Evolutionary conservation across 331 rosid genomes (phyloP).

Genomic region (Spiraea crenata): DNA sequence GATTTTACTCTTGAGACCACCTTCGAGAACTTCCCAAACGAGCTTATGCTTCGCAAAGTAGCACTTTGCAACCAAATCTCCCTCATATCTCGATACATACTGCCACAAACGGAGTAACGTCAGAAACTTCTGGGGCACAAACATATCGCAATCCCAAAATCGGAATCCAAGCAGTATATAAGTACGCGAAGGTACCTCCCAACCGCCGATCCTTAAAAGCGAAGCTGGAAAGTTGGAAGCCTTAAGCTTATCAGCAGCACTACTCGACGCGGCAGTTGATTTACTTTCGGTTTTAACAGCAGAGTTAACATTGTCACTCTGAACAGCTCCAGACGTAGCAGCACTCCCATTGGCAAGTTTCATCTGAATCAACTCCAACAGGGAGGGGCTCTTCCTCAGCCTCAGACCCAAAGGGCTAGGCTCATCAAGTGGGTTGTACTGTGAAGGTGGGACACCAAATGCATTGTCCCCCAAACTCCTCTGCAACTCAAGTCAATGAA

Average conservation of each 20-base stretch:
- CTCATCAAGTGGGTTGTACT: conserved; percentile 76
- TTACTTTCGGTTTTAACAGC: conserved; percentile 40
- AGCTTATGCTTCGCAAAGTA: conserved; percentile 96
- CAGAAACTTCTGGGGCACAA: conserved; percentile 3
- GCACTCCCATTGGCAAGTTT: conserved; percentile 64
- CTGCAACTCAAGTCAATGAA: conserved; percentile 30
- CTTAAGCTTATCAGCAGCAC: conserved; percentile 70
- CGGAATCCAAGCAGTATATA: neutral
- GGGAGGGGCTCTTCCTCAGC: conserved; percentile 85
- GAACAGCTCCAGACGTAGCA: conserved; percentile 21
- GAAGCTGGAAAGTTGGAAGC: conserved; percentile 93
- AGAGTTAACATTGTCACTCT: conserved; percentile 33
- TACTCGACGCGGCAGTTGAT: conserved; percentile 30
- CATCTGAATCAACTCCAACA: conserved; percentile 86
- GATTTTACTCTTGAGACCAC: conserved; percentile 87
- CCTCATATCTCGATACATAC: conserved; percentile 89
- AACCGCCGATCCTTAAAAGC: conserved; percentile 66
- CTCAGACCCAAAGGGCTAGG: conserved; percentile 95
- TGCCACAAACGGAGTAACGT: conserved; percentile 33
- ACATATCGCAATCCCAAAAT: neutral
- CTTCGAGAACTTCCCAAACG: conserved; percentile 98
- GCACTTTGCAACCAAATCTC: conserved; percentile 93
- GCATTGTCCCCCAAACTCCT: conserved; percentile 35
- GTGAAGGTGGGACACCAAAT: conserved; percentile 36
- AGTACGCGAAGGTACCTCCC: conserved; percentile 67